These are phyloP conservation scores for Cadophora sp. DNA, from an alignment of 2,329 filamentous ascomycete species.

Conservation along the genomic window DNA sequence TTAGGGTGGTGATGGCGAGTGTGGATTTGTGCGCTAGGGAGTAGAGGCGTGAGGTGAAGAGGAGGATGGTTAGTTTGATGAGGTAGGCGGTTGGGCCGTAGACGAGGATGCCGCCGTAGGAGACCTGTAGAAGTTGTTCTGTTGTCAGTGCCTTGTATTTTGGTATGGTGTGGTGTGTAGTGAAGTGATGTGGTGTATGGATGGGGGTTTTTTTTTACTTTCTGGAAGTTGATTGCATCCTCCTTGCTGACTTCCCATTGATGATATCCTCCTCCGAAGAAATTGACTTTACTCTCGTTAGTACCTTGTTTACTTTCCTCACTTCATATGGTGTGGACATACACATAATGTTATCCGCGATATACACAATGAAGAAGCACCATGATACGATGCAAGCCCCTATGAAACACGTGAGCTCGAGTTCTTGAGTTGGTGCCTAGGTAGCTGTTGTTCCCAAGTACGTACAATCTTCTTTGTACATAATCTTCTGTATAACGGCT, in stretches of 20 bases:
- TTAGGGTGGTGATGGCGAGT: constrained; percentile 15
- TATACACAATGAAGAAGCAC: constrained; percentile 1
- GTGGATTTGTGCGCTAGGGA: neutral
- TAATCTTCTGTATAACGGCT: constrained; percentile 15
- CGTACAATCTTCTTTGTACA: constrained; percentile 31
- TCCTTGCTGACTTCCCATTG: constrained; percentile 28
- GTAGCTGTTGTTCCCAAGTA: neutral
- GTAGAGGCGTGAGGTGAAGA: constrained; percentile 27
- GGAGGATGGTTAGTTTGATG: constrained; percentile 30
- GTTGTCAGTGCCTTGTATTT: too few relatives aligned
- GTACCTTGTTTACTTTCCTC: neutral
- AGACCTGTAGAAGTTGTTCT: constrained; percentile 6
- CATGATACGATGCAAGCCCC: constrained; percentile 10
- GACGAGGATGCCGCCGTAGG: constrained; percentile 21
- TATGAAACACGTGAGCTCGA: neutral
- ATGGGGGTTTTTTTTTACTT: constrained; percentile 14
- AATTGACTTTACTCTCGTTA: constrained; percentile 15
- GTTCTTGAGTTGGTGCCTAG: too few relatives aligned
- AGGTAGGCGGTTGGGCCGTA: constrained; percentile 26
- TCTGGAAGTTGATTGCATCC: constrained; percentile 15
- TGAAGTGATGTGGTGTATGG: neutral
- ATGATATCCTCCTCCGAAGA: constrained; percentile 28
- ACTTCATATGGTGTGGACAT: neutral
- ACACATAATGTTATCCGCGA: constrained; percentile 1
- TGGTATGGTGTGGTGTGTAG: too few relatives aligned